Base-by-base conservation (phyloP, 495 filamentous ascomycete species). In the Neurospora africana region DNA sequence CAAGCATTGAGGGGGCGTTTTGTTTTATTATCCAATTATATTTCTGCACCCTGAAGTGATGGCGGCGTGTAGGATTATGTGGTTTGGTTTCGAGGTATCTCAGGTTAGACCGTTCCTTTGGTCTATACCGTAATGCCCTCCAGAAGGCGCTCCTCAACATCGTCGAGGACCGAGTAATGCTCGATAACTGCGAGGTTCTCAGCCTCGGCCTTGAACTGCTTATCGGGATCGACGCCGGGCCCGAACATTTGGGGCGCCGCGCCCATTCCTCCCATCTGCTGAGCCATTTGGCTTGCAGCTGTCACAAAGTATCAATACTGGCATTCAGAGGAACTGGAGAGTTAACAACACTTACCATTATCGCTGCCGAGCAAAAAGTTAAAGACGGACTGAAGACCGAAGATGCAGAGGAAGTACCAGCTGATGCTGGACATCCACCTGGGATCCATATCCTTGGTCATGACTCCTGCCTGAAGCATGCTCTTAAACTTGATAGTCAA, bases 401-500 rank as follows among this genome's bases (percentile, higher is more conserved):
- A 97, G 74, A 98, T 88, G 76, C 95, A 97, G 69, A 99, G 83
- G 79, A 99, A 98, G 83, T 99, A 99, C 95, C 94, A 98, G 67
- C 94, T 97, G 76, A 99, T 89, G 78, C 92, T 95, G 2, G 95
- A 98, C 80, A 99, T 97, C 95, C 95, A 99, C 82, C 93, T 84
- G 10, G 97, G 95, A 81, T 98, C 96, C 83, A 99, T 89, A 80
- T 99, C 95, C 75, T 90, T 92, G 3, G 96, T 99, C 71, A 91
- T 92, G 38, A 99, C 93, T 74, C 96, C 95, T 13, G 94, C 93
- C 83, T 99, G 95, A 58, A 99, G 87, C 95, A 99, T 99, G 70
- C 92, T 94, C 86, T 99, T 99, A 86, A 99, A 99, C 78, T 96
- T 94, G 77, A 97, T 93, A 15, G 95, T 99, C 70, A 99, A 85